These are phyloP conservation scores for Paecilomyces formosus DNA, from an alignment of 2,329 filamentous ascomycete species.

Conservation along the genomic window DNA sequence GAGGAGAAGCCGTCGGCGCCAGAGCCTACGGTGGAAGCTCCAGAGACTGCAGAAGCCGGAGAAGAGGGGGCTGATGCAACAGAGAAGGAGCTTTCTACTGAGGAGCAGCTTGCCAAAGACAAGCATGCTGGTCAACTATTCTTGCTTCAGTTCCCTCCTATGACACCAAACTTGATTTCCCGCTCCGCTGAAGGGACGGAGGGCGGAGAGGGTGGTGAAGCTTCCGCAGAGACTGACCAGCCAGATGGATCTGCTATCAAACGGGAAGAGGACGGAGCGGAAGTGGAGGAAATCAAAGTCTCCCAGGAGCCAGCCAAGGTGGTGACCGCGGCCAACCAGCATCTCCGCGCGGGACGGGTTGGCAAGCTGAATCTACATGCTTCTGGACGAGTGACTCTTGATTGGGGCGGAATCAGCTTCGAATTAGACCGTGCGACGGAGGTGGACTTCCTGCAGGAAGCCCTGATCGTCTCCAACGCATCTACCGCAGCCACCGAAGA, in stretches of 20 bases:
- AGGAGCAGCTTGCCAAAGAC: conserved; percentile 25
- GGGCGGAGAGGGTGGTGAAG: conserved; percentile 1
- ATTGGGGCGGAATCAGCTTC: conserved; percentile 56
- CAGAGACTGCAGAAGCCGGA: conserved; percentile 10
- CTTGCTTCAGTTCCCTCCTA: conserved; percentile 57
- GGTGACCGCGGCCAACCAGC: conserved; percentile 32
- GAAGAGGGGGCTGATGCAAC: conserved; percentile 7
- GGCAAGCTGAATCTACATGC: conserved; percentile 56
- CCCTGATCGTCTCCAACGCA: conserved; percentile 35
- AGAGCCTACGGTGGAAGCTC: not conserved
- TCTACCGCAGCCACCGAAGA: conserved; percentile 16
- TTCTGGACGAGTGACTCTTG: conserved; percentile 53
- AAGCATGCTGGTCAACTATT: conserved; percentile 50
- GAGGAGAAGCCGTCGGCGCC: conserved; percentile 3
- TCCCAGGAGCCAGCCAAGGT: conserved; percentile 19
- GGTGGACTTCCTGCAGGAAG: conserved; percentile 54
- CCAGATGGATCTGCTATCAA: conserved; percentile 16
- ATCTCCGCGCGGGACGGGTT: conserved; percentile 46
- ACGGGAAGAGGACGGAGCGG: conserved; percentile 19
- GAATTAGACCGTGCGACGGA: conserved; percentile 50
- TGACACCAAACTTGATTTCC: conserved; percentile 49
- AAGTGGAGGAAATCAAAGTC: conserved; percentile 15
- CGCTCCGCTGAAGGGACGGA: conserved; percentile 18
- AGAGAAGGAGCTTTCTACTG: conserved; percentile 9
- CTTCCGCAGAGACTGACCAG: conserved; percentile 1